Evolutionary conservation across 306 rosid species (phyloP).

Genomic region (Rosa multiflora): DNA sequence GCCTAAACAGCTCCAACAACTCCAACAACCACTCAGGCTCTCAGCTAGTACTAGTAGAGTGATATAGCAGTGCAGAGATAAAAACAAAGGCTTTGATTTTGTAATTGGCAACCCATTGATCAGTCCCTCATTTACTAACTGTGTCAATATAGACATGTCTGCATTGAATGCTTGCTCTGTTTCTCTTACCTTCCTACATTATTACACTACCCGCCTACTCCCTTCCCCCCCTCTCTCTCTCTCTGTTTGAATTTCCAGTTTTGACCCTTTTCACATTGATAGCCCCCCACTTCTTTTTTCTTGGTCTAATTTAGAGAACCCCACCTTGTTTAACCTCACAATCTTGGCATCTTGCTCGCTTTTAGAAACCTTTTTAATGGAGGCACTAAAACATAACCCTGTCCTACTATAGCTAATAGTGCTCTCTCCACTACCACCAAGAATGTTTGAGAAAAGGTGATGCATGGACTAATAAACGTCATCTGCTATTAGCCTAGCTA

Average conservation of each 20-base stretch:
- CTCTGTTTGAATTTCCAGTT: constrained; percentile 15
- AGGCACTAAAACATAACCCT: constrained; percentile 1
- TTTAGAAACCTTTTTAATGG: constrained; percentile 1
- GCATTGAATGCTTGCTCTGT: constrained; percentile 40
- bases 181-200: constrained; percentile 37
- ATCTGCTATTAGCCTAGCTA: neutral
- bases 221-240: neutral
- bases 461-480: neutral
- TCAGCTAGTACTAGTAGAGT: constrained; percentile 7
- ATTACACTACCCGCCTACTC: constrained; percentile 22
- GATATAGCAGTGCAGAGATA: neutral
- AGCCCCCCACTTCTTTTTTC: neutral
- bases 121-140: constrained; percentile 32
- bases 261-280: constrained; percentile 13
- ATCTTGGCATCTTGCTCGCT: neutral
- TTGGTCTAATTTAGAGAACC: neutral
- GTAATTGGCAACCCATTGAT: constrained; percentile 14
- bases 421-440: neutral
- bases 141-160: constrained; percentile 38
- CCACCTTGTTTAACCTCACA: neutral
- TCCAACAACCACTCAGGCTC: constrained; percentile 31
- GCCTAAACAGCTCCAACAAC: constrained; percentile 31
- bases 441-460: constrained; percentile 29
- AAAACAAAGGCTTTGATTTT: constrained; percentile 8
- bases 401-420: neutral